These are phyloP conservation scores for Boletus vinaceobasis DNA, from an alignment of 768 basidiomycete species.

Conservation along the genomic window DNA sequence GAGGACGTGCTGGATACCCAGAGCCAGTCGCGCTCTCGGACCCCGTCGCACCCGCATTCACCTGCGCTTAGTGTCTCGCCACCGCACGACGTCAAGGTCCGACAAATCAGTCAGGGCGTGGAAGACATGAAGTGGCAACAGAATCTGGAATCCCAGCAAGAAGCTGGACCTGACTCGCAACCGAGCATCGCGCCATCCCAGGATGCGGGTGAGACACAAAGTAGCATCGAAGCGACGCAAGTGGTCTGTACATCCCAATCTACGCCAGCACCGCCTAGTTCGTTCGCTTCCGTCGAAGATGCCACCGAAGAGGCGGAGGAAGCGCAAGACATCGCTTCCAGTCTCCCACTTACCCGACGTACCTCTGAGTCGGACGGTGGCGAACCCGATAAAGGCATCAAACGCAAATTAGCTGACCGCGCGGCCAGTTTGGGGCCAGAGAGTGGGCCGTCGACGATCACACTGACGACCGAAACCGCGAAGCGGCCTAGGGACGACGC, in stretches of 20 bases:
- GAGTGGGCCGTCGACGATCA: constrained; percentile 17
- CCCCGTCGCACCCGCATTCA: constrained; percentile 29
- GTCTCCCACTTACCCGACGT: constrained; percentile 25
- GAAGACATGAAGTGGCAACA: constrained; percentile 75
- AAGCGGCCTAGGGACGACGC: constrained; percentile 64
- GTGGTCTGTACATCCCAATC: constrained; percentile 7
- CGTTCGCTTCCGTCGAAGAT: constrained; percentile 22
- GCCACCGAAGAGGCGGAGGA: constrained; percentile 29
- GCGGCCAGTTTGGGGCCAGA: constrained; percentile 61
- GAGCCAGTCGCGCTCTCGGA: constrained; percentile 40
- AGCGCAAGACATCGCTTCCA: constrained; percentile 25
- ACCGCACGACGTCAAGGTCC: constrained; percentile 72
- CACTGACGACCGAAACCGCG: constrained; percentile 36
- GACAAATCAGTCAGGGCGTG: constrained; percentile 76
- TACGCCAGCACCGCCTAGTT: constrained; percentile 11
- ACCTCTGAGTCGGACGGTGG: constrained; percentile 43
- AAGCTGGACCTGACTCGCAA: constrained; percentile 6
- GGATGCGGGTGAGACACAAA: constrained; percentile 9
- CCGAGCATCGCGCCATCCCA: constrained; percentile 3
- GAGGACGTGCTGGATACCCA: constrained; percentile 46
- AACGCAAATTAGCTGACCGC: constrained; percentile 67
- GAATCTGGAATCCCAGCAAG: constrained; percentile 15
- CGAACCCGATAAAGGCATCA: constrained; percentile 59
- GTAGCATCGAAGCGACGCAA: constrained; percentile 13
- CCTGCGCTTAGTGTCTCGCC: constrained; percentile 53